Evolutionary conservation across 2,329 filamentous ascomycete genomes (phyloP).

Genomic region (Ascochyta viciae-villosae): DNA sequence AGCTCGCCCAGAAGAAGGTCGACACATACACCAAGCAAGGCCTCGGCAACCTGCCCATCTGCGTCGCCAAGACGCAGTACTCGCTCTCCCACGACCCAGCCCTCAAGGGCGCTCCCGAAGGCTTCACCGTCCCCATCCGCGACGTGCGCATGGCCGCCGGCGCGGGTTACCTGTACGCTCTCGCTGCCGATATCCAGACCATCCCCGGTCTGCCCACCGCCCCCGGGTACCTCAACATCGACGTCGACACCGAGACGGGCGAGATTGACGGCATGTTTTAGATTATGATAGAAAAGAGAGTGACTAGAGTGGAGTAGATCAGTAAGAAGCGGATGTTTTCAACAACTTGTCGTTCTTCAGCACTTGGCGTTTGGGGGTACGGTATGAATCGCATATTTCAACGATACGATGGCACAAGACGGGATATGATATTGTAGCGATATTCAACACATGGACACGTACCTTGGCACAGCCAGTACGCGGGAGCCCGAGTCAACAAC

Average conservation of each 20-base stretch:
- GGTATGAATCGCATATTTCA: too few relatives aligned
- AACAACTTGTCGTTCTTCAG: conserved; percentile 19
- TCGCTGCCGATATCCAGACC: conserved; percentile 97
- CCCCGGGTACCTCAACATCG: conserved; percentile 93
- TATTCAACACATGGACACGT: conserved; percentile 9
- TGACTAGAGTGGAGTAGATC: too few relatives aligned
- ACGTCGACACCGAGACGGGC: conserved; percentile 64
- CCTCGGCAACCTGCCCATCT: conserved; percentile 91
- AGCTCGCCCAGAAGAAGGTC: conserved; percentile 93
- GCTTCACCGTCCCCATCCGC: conserved; percentile 92
- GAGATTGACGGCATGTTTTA: conserved; percentile 81
- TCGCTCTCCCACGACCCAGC: conserved; percentile 91
- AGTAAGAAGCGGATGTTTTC: conserved; percentile 6
- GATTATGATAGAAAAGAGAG: not conserved
- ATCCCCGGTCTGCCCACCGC: conserved; percentile 95
- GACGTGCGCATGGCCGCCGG: conserved; percentile 94
- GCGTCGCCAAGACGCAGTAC: conserved; percentile 98
- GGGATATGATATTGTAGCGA: conserved; percentile 11
- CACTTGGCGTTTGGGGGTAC: conserved; percentile 9
- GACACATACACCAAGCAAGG: conserved; percentile 93
- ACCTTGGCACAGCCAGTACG: too few relatives aligned
- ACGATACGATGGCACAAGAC: too few relatives aligned
- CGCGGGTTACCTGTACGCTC: conserved; percentile 80
- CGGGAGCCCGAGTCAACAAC: too few relatives aligned
- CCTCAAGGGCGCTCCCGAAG: conserved; percentile 92